Evolutionary conservation across 352 stramenopile species (phyloP).

Genomic region (Globisporangium viniferum): DNA sequence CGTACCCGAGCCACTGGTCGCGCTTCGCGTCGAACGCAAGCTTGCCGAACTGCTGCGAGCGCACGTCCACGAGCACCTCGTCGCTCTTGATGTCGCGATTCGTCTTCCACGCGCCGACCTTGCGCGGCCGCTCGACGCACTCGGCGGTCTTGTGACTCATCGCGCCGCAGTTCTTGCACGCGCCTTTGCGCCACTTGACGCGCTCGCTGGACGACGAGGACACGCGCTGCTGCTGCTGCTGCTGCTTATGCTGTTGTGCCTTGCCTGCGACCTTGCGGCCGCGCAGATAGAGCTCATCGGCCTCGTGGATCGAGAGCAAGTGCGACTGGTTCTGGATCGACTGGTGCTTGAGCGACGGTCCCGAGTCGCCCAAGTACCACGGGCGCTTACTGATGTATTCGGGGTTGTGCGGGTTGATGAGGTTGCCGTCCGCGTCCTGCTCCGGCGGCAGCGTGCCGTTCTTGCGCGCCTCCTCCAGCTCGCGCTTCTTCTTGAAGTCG

Average conservation of each 20-base stretch:
- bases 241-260: neutral
- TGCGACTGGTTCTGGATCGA: constrained; percentile 90
- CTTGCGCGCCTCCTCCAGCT: constrained; percentile 89
- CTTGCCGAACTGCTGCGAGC: constrained; percentile 89
- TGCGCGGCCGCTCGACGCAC: constrained; percentile 92
- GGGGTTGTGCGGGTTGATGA: constrained; percentile 99
- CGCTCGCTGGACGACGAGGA: constrained; percentile 16
- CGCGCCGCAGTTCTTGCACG: constrained; percentile 94
- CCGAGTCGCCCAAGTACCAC: constrained; percentile 97
- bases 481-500: constrained; percentile 87
- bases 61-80: constrained; percentile 82
- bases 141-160: constrained; percentile 91
- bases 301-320: constrained; percentile 87
- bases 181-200: constrained; percentile 84
- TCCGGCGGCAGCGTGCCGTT: constrained; percentile 84
- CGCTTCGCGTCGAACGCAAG: constrained; percentile 97
- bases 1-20: constrained; percentile 96
- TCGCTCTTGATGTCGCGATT: constrained; percentile 87
- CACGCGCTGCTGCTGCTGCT: neutral
- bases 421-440: constrained; percentile 90
- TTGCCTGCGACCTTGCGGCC: constrained; percentile 24
- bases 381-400: constrained; percentile 99
- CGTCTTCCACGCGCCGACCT: constrained; percentile 91
- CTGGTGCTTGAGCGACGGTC: constrained; percentile 95
- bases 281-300: constrained; percentile 75